Base-by-base conservation (phyloP, 2,329 filamentous ascomycete genomes). In the Phaeosphaeria sp. region DNA sequence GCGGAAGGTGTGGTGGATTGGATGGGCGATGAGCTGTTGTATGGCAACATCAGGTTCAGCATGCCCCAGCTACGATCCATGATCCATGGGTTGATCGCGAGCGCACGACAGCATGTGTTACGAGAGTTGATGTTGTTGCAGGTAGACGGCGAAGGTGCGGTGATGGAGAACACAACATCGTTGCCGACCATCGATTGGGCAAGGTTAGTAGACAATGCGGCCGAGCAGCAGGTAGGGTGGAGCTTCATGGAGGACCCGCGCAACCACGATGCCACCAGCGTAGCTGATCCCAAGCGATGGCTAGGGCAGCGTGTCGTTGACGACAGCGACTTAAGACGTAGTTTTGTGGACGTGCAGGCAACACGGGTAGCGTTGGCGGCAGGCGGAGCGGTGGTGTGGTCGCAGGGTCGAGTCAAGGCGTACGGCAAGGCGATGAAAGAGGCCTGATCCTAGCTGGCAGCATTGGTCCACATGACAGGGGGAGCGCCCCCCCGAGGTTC, bases 391-490 rank as follows among this genome's bases (percentile, higher is more conserved):
- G 11, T 30, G 25, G 25, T 30, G 25, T 30, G 11, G 25, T 30
- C 11, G 25, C 25, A 30, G 25, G 25, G 6, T 30, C 11, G 25
- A 42, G 39, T 42, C 39, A 17, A 42, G 39, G 39, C 39, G 39
- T 42, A 42, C 39, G 6, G 13, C 18, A 20, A 42, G 11, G 25
- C 11, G 39, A 42, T 17, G 15, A 20, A 17, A 20, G 39, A 42
- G 25, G 15, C 15, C 39, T 6, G 13, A 17, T 20, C 39, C 17
- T 6, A 17, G 24, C 13, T 45, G 21, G 55, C 64, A 9, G 49
- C 62, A 17, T 46, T 66, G 6, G 47, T 65, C 15, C 61, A 67
- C 42, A 49, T 69, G 8, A 66, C 64, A 1, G 33, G 45, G 5
- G 63, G 63, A 2, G 49, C 61, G 49, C 65, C 60, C 7, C 57